Conservation (phyloP, 2,329 filamentous ascomycete genomes). For the Fusarium sp. region DNA sequence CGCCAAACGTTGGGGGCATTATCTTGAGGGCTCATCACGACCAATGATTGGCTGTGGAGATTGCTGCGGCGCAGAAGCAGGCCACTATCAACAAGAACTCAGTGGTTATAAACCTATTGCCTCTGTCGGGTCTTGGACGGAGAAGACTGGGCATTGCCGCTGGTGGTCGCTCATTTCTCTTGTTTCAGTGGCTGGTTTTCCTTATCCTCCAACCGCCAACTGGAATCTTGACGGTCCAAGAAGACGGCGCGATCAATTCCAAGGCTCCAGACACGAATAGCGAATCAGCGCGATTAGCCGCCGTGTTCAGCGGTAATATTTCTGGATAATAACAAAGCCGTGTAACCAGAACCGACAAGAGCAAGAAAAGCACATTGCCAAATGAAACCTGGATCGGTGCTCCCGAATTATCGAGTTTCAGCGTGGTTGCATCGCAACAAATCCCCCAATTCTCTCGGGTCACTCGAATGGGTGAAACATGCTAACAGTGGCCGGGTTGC, state of each 20-base stretch:
- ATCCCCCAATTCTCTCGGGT: constrained; percentile 18
- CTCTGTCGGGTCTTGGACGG: background rate
- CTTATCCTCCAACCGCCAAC: constrained; percentile 37
- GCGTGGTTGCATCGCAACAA: constrained; percentile 34
- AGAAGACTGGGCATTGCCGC: constrained; percentile 19
- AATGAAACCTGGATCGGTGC: constrained; percentile 20
- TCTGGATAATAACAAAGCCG: constrained; percentile 6
- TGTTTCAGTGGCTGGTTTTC: constrained; percentile 28
- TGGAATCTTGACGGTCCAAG: constrained; percentile 16
- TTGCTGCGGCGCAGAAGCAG: background rate
- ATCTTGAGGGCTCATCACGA: constrained; percentile 4
- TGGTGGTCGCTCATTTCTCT: background rate
- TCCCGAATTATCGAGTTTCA: constrained; percentile 34
- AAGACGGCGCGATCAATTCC: constrained; percentile 37
- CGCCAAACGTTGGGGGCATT: constrained; percentile 25
- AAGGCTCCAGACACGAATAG: background rate
- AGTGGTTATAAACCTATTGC: constrained; percentile 12
- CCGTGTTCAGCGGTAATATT: constrained; percentile 24
- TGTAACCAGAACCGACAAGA: background rate
- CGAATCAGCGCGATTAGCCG: constrained; percentile 29
- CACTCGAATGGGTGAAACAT: constrained; percentile 34
- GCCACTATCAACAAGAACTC: constrained; percentile 1
- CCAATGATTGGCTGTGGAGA: constrained; percentile 13
- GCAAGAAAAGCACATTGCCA: background rate
- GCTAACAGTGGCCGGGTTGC: constrained; percentile 32